Conservation (phyloP, 1,284 basidiomycete species). For the Phellopilus nigrolimitatus region DNA sequence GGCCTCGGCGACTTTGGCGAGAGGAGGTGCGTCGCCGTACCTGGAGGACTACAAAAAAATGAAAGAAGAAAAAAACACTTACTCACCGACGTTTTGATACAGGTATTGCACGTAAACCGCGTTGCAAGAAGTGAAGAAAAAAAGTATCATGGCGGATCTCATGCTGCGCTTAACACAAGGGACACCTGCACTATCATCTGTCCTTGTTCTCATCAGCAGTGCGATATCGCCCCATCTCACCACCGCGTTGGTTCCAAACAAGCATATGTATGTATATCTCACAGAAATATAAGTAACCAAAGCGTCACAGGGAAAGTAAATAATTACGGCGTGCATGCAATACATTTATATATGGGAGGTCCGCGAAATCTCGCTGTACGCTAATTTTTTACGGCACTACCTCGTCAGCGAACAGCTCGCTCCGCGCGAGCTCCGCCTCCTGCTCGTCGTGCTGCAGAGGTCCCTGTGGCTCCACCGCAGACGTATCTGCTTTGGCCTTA, state of each 20-base stretch:
- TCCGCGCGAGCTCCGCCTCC: slow-evolving; percentile 20
- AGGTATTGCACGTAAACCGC: slow-evolving; percentile 10
- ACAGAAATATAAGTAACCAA: background rate
- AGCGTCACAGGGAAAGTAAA: slow-evolving; percentile 10
- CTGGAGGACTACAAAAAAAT: background rate
- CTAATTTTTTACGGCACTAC: slow-evolving; percentile 5
- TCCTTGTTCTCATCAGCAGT: too few relatives aligned
- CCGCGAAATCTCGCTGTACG: slow-evolving; percentile 5
- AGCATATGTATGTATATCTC: background rate
- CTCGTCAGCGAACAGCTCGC: slow-evolving; percentile 17
- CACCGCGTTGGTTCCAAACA: background rate
- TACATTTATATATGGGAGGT: background rate
- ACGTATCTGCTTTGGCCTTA: background rate
- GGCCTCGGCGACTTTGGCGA: slow-evolving; percentile 93
- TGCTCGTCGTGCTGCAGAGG: slow-evolving; percentile 18
- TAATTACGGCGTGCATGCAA: slow-evolving; percentile 12
- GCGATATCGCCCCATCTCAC: too few relatives aligned
- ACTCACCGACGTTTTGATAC: background rate
- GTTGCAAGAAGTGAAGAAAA: background rate
- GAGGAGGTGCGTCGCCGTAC: slow-evolving; percentile 49
- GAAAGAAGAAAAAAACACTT: too few relatives aligned
- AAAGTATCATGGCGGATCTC: too few relatives aligned
- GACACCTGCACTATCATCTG: too few relatives aligned
- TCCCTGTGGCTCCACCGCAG: background rate
- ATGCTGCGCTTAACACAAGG: background rate